These are phyloP conservation scores for Boletellus ananas DNA, from an alignment of 768 basidiomycete species.

Conservation along the genomic window DNA sequence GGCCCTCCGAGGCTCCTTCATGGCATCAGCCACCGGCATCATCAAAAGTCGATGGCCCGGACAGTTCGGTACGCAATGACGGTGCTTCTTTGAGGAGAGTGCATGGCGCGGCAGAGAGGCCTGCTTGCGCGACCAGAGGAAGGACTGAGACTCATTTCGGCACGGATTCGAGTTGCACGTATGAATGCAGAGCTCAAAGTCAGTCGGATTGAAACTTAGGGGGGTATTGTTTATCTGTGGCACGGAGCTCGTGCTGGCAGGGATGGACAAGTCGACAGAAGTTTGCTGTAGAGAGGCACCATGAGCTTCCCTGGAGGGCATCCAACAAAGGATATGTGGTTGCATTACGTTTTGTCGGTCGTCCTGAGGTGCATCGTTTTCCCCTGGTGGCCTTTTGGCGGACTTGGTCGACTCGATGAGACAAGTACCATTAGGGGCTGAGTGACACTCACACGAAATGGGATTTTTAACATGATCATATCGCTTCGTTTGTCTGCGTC, in stretches of 20 bases:
- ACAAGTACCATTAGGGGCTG: neutral
- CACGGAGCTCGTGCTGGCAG: neutral
- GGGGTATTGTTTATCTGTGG: constrained; percentile 1
- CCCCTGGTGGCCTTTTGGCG: constrained; percentile 4
- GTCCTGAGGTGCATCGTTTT: neutral
- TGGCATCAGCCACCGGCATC: constrained; percentile 14
- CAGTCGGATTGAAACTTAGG: neutral
- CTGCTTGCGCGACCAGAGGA: constrained; percentile 22
- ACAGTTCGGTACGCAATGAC: constrained; percentile 13
- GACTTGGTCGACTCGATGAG: constrained; percentile 8
- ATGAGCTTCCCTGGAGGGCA: neutral
- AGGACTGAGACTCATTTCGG: constrained; percentile 26
- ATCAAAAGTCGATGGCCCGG: constrained; percentile 22
- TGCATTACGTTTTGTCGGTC: constrained; percentile 11
- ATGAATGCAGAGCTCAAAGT: constrained; percentile 27
- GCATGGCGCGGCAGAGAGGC: constrained; percentile 23
- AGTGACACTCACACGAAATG: constrained; percentile 15
- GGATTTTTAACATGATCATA: constrained; percentile 21
- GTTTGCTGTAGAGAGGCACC: neutral
- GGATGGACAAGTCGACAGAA: neutral
- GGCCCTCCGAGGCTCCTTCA: constrained; percentile 19
- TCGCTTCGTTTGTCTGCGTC: constrained; percentile 17
- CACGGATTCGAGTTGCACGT: constrained; percentile 22
- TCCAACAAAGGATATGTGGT: neutral
- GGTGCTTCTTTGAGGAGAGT: constrained; percentile 23